These are phyloP conservation scores for Rhinocladiella mackenziei DNA, from an alignment of 2,329 filamentous ascomycete species.

Conservation along the genomic window DNA sequence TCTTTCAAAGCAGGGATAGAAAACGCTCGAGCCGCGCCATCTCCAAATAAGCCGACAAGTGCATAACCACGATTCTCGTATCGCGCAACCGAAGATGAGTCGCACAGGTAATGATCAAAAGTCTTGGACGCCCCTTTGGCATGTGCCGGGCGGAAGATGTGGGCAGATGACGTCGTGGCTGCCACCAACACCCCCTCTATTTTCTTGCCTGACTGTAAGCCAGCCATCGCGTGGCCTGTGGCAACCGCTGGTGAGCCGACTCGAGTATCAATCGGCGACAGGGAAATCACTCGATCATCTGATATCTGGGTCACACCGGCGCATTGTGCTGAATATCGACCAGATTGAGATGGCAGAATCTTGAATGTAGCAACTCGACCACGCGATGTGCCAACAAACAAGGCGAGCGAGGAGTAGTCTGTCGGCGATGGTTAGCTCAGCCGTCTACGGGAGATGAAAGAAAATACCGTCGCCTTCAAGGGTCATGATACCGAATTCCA, in stretches of 20 bases:
- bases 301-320: conserved; percentile 66
- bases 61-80: conserved; percentile 72
- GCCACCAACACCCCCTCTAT: conserved; percentile 77
- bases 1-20: conserved; percentile 86
- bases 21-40: conserved; percentile 73
- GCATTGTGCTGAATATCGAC: conserved; percentile 67
- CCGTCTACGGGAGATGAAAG: no score
- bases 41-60: conserved; percentile 78
- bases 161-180: conserved; percentile 68
- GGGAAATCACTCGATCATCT: conserved; percentile 63
- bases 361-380: conserved; percentile 89
- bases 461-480: conserved; percentile 71
- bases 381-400: conserved; percentile 82
- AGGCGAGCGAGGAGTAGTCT: conserved; percentile 87
- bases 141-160: conserved; percentile 79
- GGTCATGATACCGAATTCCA: conserved; percentile 92
- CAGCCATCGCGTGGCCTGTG: conserved; percentile 69
- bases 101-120: conserved; percentile 79
- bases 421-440: conserved; percentile 28
- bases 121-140: conserved; percentile 88
- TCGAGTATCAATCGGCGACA: conserved; percentile 75
- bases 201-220: conserved; percentile 68
- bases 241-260: conserved; percentile 72
- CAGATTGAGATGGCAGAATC: conserved; percentile 66
- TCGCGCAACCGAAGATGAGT: conserved; percentile 72